Percentiles rank a stretch among this genome's conserved stretches.
Evolutionary conservation across 495 filamentous ascomycete genomes (phyloP).

Genomic region (Talaromyces ruber): DNA sequence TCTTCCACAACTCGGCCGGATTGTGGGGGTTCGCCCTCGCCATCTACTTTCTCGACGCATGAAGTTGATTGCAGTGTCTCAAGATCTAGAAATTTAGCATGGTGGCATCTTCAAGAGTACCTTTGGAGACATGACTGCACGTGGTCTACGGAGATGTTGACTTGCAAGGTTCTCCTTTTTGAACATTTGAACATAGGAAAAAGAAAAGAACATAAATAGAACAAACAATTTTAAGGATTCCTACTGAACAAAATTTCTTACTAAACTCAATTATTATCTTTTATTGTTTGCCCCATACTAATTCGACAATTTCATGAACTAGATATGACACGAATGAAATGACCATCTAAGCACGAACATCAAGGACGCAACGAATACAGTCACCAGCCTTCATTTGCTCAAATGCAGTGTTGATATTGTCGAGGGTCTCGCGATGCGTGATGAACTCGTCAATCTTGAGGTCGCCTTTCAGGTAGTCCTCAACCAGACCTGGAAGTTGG

Average conservation of each 20-base stretch:
- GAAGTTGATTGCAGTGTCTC: not conserved
- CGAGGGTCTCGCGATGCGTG: constrained; percentile 80
- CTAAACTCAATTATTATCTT: not conserved
- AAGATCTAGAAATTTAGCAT: not conserved
- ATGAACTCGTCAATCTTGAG: constrained; percentile 99
- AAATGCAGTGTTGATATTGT: constrained; percentile 81
- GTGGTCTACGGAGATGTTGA: not conserved
- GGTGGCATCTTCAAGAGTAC: not conserved
- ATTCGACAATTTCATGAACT: not conserved
- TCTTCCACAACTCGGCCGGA: too few relatives aligned
- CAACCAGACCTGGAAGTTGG: constrained; percentile 80
- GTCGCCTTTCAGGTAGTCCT: constrained; percentile 80
- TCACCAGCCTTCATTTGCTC: constrained; percentile 91
- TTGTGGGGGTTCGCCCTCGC: too few relatives aligned
- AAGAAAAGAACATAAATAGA: not conserved
- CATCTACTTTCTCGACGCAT: not conserved
- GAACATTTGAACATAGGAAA: not conserved
- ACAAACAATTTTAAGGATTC: not conserved
- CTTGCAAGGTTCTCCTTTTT: not conserved
- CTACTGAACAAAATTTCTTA: not conserved
- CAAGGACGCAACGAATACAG: constrained; percentile 80
- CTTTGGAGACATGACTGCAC: not conserved
- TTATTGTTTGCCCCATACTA: not conserved
- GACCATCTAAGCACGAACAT: constrained; percentile 18
- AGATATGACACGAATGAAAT: not conserved